Evolutionary conservation across 2,329 filamentous ascomycete genomes (phyloP).

Genomic region (Alternaria gansuensis): DNA sequence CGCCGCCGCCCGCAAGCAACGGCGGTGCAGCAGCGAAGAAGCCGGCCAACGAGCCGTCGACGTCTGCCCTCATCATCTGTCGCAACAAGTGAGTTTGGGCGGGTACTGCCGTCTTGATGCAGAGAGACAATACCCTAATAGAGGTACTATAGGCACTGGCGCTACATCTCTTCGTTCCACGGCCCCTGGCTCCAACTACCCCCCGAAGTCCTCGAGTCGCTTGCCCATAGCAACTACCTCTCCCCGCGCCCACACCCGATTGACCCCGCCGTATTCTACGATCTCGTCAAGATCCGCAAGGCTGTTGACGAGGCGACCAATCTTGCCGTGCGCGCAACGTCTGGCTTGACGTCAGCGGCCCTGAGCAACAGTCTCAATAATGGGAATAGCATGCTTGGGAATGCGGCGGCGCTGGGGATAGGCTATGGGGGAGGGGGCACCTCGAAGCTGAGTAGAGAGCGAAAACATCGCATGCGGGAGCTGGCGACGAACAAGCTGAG

Average conservation of each 20-base stretch:
- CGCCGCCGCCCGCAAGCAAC: slow-evolving; percentile 16
- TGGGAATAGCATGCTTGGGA: slow-evolving; percentile 60
- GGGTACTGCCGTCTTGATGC: slow-evolving; percentile 17
- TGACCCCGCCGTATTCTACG: slow-evolving; percentile 82
- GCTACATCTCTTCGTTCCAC: slow-evolving; percentile 83
- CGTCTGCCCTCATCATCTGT: slow-evolving; percentile 53
- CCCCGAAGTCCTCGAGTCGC: slow-evolving; percentile 77
- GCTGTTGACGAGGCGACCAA: slow-evolving; percentile 82
- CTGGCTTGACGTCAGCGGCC: slow-evolving; percentile 72
- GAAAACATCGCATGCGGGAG: slow-evolving; percentile 81
- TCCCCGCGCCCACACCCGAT: slow-evolving; percentile 78
- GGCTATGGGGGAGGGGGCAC: slow-evolving; percentile 65
- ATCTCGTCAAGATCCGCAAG: slow-evolving; percentile 81
- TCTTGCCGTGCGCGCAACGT: slow-evolving; percentile 78
- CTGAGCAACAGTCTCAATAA: slow-evolving; percentile 65
- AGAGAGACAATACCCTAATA: slow-evolving; percentile 23
- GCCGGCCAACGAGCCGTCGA: slow-evolving; percentile 26
- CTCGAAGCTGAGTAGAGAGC: slow-evolving; percentile 75
- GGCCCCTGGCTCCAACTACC: slow-evolving; percentile 85
- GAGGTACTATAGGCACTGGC: slow-evolving; percentile 72
- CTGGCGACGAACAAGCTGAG: slow-evolving; percentile 80
- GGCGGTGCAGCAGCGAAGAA: slow-evolving; percentile 15
- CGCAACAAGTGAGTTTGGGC: slow-evolving; percentile 55
- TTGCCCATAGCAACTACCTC: slow-evolving; percentile 82
- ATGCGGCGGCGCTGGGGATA: slow-evolving; percentile 64